phyloP scores from a whole-genome alignment of 164 flowering plant genomes.

The Aristolochia contorta region DNA sequence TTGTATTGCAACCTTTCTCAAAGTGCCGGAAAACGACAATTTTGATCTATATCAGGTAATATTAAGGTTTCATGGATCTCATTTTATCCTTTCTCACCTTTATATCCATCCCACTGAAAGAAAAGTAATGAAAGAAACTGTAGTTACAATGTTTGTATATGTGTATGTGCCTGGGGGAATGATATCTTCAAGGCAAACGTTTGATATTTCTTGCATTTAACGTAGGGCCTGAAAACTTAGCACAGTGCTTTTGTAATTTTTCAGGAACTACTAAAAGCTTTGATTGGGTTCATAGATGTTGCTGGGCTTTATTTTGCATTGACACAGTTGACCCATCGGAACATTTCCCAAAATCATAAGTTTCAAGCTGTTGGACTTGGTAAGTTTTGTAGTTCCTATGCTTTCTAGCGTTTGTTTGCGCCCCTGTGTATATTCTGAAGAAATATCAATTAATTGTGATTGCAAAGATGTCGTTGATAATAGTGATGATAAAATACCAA shows the following conservation, averaged over 20 bases:
- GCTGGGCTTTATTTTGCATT: constrained; percentile 95
- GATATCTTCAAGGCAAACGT: neutral
- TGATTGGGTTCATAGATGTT: constrained; percentile 88
- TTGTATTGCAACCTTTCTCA: constrained; percentile 92
- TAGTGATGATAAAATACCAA: too few relatives aligned
- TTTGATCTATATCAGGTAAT: constrained; percentile 92
- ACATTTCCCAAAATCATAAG: constrained; percentile 94
- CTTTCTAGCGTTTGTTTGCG: too few relatives aligned
- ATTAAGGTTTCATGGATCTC: neutral
- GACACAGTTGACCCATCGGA: constrained; percentile 94
- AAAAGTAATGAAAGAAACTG: too few relatives aligned
- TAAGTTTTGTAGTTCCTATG: constrained; percentile 17
- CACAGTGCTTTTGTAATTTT: neutral
- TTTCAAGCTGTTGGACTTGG: constrained; percentile 99
- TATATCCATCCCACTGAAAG: too few relatives aligned
- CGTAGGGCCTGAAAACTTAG: too few relatives aligned
- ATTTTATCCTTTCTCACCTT: too few relatives aligned
- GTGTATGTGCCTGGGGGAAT: neutral
- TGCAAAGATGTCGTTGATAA: too few relatives aligned
- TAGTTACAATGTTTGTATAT: neutral
- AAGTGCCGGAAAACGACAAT: constrained; percentile 78
- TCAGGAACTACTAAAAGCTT: constrained; percentile 87
- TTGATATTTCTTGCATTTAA: neutral
- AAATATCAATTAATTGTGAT: too few relatives aligned
- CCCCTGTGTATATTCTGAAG: too few relatives aligned